A percentile compares a stretch with the other conserved stretches of the same genome.
Conservation (phyloP, 768 basidiomycete genomes). For the Calocera viscosa region DNA sequence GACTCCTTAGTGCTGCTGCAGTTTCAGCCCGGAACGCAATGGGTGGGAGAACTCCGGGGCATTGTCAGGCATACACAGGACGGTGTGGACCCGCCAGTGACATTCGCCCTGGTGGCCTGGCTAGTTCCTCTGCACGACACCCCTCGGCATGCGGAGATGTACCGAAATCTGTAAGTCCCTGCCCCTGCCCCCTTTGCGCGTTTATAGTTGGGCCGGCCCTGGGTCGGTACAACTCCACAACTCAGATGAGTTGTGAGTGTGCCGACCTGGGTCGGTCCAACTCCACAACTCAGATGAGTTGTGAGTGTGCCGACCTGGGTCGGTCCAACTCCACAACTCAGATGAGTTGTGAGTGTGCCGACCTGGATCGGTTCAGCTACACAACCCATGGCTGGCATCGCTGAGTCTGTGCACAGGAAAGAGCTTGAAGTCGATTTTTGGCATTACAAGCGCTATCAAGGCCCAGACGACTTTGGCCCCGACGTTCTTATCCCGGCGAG, state of each 20-base stretch:
- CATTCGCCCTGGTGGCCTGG: neutral
- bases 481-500: neutral
- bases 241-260: no score
- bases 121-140: conserved; percentile 3
- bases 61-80: neutral
- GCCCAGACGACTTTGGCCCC: neutral
- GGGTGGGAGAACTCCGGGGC: neutral
- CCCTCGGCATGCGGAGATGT: neutral
- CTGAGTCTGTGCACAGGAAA: neutral
- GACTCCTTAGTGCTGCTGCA: neutral
- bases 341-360: no score
- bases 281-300: neutral
- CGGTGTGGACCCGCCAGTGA: neutral
- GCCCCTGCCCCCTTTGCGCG: neutral
- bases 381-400: neutral
- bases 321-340: neutral
- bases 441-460: neutral
- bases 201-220: neutral
- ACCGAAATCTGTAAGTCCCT: neutral
- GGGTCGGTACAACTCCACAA: neutral
- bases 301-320: no score
- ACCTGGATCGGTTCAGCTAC: neutral
- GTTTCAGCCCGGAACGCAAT: neutral
- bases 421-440: conserved; percentile 5
- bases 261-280: neutral